These are phyloP conservation scores for Coix lacrymajobi DNA, from an alignment of 176 grass and related monocot species.

Conservation along the genomic window DNA sequence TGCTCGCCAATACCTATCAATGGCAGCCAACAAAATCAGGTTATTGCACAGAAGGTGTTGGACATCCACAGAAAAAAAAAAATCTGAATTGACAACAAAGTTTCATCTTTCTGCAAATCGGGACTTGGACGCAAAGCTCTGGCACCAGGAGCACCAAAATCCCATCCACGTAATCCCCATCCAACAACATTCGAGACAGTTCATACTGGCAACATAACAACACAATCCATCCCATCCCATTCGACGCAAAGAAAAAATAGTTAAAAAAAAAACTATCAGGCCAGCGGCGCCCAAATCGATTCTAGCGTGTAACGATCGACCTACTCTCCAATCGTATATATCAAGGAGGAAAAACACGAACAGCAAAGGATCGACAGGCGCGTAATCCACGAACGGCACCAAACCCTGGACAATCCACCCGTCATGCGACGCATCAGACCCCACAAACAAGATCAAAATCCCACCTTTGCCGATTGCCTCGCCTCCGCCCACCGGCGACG, in stretches of 20 bases:
- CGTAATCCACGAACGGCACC: too few relatives aligned
- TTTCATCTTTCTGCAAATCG: neutral
- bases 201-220: neutral
- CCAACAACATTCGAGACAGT: neutral
- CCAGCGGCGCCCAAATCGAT: neutral
- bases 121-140: neutral
- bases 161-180: neutral
- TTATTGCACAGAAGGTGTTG: neutral
- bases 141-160: neutral
- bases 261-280: neutral
- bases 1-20: neutral
- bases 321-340: neutral
- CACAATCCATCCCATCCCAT: neutral
- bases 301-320: neutral
- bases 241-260: neutral
- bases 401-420: neutral
- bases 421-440: neutral
- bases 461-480: neutral
- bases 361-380: neutral
- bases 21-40: neutral
- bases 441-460: neutral
- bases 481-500: neutral
- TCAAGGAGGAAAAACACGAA: neutral
- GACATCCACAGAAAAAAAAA: neutral
- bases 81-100: neutral